Conservation (phyloP, 306 rosid genomes). For the Prunus mira region DNA sequence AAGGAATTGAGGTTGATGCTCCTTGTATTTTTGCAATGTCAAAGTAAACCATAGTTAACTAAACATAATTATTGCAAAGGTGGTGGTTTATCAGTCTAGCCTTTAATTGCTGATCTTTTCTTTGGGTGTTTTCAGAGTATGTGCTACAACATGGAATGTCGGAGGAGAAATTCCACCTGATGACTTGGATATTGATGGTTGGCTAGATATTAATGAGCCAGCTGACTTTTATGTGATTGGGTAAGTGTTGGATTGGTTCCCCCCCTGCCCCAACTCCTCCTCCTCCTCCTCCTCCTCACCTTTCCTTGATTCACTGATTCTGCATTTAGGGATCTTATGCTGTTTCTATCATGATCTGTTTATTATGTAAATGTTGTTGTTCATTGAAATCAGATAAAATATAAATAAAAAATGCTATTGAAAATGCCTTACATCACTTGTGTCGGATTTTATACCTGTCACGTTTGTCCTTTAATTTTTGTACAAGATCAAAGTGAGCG, state of each 20-base stretch:
- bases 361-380: background rate
- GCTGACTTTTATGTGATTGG: conserved; percentile 93
- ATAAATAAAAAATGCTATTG: background rate
- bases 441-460: background rate
- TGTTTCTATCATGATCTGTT: conserved; percentile 6
- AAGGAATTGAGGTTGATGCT: conserved; percentile 71
- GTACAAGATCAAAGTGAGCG: background rate
- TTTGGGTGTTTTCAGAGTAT: conserved; percentile 44
- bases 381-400: background rate
- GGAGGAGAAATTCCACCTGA: conserved; percentile 83
- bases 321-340: conserved; percentile 4
- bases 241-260: conserved; percentile 33
- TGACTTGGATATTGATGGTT: conserved; percentile 81
- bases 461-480: background rate
- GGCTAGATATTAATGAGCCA: conserved; percentile 64
- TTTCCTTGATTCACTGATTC: conserved; percentile 6
- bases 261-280: background rate
- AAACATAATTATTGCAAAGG: conserved; percentile 1
- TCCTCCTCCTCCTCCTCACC: background rate
- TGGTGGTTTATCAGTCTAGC: conserved; percentile 15
- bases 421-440: background rate
- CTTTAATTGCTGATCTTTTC: conserved; percentile 23
- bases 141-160: conserved; percentile 89
- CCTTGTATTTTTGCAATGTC: conserved; percentile 11
- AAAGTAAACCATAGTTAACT: conserved; percentile 8